phyloP scores from a whole-genome alignment of 2,329 filamentous ascomycete species.

The Cadophora gregata region DNA sequence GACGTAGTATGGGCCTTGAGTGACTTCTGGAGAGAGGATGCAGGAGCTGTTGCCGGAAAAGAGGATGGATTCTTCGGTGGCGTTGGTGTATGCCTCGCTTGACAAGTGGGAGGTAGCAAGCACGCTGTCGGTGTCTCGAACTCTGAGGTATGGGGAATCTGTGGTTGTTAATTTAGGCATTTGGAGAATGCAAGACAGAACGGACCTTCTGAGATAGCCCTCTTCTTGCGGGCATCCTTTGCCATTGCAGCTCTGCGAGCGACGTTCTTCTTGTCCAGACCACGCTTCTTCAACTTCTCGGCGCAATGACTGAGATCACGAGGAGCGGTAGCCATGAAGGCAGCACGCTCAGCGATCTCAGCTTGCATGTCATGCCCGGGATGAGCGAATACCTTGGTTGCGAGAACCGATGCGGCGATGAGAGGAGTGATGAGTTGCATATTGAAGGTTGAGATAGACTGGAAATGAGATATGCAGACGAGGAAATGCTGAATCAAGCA shows the following conservation, averaged over 20 bases:
- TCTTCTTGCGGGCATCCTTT: conserved; percentile 45
- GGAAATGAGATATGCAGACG: conserved; percentile 16
- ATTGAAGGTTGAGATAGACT: conserved; percentile 19
- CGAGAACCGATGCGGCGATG: conserved; percentile 35
- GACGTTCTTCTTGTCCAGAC: conserved; percentile 44
- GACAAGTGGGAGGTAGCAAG: conserved; percentile 32
- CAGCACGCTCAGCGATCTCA: conserved; percentile 46
- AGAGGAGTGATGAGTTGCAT: conserved; percentile 45
- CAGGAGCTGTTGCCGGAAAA: conserved; percentile 54
- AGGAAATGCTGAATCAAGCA: conserved; percentile 19
- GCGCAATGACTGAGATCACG: conserved; percentile 48
- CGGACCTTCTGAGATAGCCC: conserved; percentile 32
- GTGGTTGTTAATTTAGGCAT: background rate
- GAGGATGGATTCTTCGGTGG: conserved; percentile 46
- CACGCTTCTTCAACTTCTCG: conserved; percentile 48
- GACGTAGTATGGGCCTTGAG: conserved; percentile 59
- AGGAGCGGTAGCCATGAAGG: conserved; percentile 46
- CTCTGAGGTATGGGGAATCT: conserved; percentile 25
- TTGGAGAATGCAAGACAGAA: background rate
- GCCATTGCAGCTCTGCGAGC: conserved; percentile 45
- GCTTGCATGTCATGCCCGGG: conserved; percentile 47
- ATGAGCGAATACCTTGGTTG: conserved; percentile 42
- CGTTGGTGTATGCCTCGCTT: conserved; percentile 41
- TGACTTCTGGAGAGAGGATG: conserved; percentile 58
- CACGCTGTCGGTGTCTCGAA: conserved; percentile 30